Evolutionary conservation across 768 basidiomycete genomes (phyloP).

Genomic region (Xerocomus spinulosus): DNA sequence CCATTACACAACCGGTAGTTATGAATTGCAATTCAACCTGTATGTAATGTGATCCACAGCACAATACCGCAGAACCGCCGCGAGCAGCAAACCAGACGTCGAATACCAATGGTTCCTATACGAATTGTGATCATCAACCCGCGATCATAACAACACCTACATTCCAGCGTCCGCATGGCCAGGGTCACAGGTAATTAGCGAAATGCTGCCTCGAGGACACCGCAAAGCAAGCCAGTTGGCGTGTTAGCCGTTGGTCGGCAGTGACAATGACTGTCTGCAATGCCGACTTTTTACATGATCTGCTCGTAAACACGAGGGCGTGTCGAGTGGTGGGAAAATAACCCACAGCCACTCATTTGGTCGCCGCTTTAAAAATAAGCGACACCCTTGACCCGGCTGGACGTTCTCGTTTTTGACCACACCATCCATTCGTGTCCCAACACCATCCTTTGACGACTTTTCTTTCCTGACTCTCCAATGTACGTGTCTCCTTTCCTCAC

Average conservation of each 20-base stretch:
- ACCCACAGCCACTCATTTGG: constrained; percentile 23
- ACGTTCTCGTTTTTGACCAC: constrained; percentile 33
- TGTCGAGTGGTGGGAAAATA: constrained; percentile 16
- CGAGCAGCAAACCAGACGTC: constrained; percentile 41
- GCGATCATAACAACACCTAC: not conserved
- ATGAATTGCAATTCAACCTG: constrained; percentile 10
- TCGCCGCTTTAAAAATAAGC: constrained; percentile 37
- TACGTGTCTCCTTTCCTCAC: constrained; percentile 27
- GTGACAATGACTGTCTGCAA: not conserved
- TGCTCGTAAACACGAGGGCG: constrained; percentile 8
- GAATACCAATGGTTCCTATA: constrained; percentile 28
- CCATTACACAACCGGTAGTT: not conserved
- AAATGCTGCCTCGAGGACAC: constrained; percentile 8
- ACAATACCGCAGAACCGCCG: constrained; percentile 33
- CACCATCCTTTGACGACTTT: constrained; percentile 30
- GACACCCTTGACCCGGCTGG: constrained; percentile 36
- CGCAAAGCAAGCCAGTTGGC: not conserved
- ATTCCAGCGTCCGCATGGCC: constrained; percentile 39
- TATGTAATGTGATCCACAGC: constrained; percentile 9
- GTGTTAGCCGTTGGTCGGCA: not conserved
- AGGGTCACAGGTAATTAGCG: constrained; percentile 25
- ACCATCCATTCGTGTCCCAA: constrained; percentile 31
- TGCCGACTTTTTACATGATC: constrained; percentile 13
- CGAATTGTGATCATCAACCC: not conserved
- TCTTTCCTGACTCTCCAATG: constrained; percentile 20